Evolutionary conservation across 2,329 filamentous ascomycete genomes (phyloP), one percentile per base, ranked within the genome.

Genomic region (Pyricularia pennisetigena): DNA sequence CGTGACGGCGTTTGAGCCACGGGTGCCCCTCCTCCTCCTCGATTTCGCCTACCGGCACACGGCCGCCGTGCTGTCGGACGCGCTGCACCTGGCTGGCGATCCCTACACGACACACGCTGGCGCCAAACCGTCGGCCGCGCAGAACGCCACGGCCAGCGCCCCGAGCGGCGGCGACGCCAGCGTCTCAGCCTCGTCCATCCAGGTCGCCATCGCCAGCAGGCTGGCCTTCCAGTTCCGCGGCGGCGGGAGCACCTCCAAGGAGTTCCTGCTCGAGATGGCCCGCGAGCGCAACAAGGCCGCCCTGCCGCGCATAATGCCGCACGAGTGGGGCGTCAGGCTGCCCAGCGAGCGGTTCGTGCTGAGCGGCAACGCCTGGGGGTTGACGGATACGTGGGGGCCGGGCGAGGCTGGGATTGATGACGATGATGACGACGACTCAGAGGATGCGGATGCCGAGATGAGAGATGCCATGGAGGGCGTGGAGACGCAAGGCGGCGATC

Each of bases 1-100:
- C 74, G 91, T 94, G 10, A 88, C 89, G 4, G 84, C 89, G 59
- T 95, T 93, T 82, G 91, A 94, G 77, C 87, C 90, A 77, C 91
- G 92, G 74, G 91, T 95, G 1, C 92, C 92, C 0, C 85, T 94
- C 0, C 88, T 94, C 69, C 88, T 95, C 65, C 88, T 95, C 76
- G 92, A 95, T 80, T 94, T 94, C 75, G 90, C 92, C 65, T 95
- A 95, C 83, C 88, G 92, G 54, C 91, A 93, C 82, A 92, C 90
- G 10, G 88, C 87, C 1, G 85, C 86, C 69, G 83, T 94, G 49
- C 86, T 94, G 24, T 87, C 82, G 72, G 90, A 93, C 79, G 89
- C 90, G 7, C 79, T 92, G 20, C 88, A 91, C 74, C 85, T 92
- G 29, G 83, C 85, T 6, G 84, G 86, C 7, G 90, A 92, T 76